phyloP scores from a whole-genome alignment of 768 basidiomycete genomes.

The Serendipita vermifera region DNA sequence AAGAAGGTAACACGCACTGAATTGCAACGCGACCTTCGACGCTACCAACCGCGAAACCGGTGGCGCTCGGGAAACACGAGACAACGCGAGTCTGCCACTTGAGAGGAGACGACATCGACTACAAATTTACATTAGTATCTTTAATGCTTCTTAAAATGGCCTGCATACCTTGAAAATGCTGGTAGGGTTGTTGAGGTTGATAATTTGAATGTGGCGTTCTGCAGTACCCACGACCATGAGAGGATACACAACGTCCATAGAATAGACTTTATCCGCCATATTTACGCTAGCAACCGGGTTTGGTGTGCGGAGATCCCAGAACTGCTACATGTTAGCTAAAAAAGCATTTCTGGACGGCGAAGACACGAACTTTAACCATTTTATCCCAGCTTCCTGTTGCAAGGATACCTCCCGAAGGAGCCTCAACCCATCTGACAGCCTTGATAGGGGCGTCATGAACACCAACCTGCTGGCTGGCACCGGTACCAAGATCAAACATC shows the following conservation, averaged over 20 bases:
- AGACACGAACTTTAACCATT: constrained; percentile 63
- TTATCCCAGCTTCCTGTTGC: constrained; percentile 98
- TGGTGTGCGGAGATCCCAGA: constrained; percentile 81
- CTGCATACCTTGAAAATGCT: constrained; percentile 55
- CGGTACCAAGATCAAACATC: constrained; percentile 81
- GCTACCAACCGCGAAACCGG: constrained; percentile 74
- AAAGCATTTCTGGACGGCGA: constrained; percentile 1
- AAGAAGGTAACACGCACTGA: constrained; percentile 48
- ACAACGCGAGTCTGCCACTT: constrained; percentile 90
- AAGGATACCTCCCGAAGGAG: constrained; percentile 58
- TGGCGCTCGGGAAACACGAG: constrained; percentile 65
- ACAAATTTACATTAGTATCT: not conserved
- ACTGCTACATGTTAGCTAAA: constrained; percentile 34
- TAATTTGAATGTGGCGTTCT: constrained; percentile 82
- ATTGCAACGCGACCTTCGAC: constrained; percentile 89
- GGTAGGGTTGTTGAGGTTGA: constrained; percentile 72
- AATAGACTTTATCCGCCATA: constrained; percentile 85
- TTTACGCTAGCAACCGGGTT: constrained; percentile 63
- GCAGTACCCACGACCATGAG: constrained; percentile 88
- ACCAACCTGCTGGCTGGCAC: constrained; percentile 68
- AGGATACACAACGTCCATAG: constrained; percentile 67
- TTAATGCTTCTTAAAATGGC: constrained; percentile 8
- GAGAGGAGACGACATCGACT: constrained; percentile 71
- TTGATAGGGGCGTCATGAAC: constrained; percentile 85
- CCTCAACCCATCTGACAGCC: constrained; percentile 68